Percentiles rank a stretch among this genome's conserved stretches.
Evolutionary conservation across 1,284 basidiomycete species (phyloP).

Genomic region (Boletus nobilissimus): DNA sequence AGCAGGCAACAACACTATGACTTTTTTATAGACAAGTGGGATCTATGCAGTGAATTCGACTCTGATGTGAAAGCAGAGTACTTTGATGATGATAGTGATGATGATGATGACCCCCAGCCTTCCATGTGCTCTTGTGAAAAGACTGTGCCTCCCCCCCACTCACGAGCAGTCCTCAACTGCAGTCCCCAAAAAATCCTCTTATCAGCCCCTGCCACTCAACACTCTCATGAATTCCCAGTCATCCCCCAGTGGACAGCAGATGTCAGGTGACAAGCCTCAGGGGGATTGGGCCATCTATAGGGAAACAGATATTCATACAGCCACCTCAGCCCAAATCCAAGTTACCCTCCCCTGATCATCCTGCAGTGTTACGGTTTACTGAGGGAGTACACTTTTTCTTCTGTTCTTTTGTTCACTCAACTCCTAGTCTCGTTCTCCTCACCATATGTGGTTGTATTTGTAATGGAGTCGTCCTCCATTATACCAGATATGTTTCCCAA

Average conservation of each 20-base stretch:
- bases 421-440: no score
- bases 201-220: neutral
- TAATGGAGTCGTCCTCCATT: no score
- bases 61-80: neutral
- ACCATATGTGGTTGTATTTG: no score
- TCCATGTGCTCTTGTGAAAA: neutral
- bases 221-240: neutral
- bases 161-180: neutral
- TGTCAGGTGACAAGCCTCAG: neutral
- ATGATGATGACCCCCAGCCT: neutral
- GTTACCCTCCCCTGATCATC: no score
- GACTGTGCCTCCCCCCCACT: neutral
- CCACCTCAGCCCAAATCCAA: no score
- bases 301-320: no score
- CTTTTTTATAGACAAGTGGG: neutral
- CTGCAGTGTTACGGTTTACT: no score
- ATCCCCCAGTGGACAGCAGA: neutral
- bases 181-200: neutral
- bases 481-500: no score
- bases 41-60: conserved; percentile 12
- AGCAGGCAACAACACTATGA: conserved; percentile 2
- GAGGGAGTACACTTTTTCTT: no score
- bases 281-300: neutral
- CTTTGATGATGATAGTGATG: neutral
- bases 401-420: no score